Evolutionary conservation across 345 rosid species (phyloP).

Genomic region (Carallia brachiata): DNA sequence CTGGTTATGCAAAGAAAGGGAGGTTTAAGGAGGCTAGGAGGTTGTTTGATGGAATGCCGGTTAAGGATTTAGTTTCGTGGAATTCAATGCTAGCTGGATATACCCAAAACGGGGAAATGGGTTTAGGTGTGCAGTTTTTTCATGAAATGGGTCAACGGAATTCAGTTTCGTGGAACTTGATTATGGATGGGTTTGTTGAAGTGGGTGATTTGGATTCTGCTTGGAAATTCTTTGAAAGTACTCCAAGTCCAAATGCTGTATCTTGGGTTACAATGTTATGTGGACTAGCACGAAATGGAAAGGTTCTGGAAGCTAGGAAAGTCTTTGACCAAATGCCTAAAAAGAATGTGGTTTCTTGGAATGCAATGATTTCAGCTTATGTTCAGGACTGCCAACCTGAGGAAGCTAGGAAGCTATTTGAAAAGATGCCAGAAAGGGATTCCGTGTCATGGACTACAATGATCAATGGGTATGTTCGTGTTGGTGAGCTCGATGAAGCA

Average conservation of each 20-base stretch:
- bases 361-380: conserved; percentile 43
- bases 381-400: conserved; percentile 19
- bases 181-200: conserved; percentile 33
- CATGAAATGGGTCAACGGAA: conserved; percentile 13
- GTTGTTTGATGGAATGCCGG: conserved; percentile 32
- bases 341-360: conserved; percentile 44
- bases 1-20: conserved; percentile 39
- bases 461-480: conserved; percentile 38
- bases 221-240: conserved; percentile 30
- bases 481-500: conserved; percentile 38
- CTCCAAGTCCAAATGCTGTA: conserved; percentile 31
- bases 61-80: conserved; percentile 41
- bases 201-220: conserved; percentile 38
- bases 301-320: conserved; percentile 28
- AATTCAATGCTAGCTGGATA: conserved; percentile 45
- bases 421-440: conserved; percentile 40
- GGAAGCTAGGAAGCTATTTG: conserved; percentile 38
- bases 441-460: conserved; percentile 41
- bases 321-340: conserved; percentile 34
- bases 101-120: conserved; percentile 25
- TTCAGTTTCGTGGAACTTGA: conserved; percentile 33
- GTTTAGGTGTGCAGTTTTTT: conserved; percentile 17
- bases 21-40: conserved; percentile 31
- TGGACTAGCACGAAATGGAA: conserved; percentile 33
- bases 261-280: conserved; percentile 41